Evolutionary conservation across 768 basidiomycete species (phyloP).

Genomic region (Amylocystis lapponica): DNA sequence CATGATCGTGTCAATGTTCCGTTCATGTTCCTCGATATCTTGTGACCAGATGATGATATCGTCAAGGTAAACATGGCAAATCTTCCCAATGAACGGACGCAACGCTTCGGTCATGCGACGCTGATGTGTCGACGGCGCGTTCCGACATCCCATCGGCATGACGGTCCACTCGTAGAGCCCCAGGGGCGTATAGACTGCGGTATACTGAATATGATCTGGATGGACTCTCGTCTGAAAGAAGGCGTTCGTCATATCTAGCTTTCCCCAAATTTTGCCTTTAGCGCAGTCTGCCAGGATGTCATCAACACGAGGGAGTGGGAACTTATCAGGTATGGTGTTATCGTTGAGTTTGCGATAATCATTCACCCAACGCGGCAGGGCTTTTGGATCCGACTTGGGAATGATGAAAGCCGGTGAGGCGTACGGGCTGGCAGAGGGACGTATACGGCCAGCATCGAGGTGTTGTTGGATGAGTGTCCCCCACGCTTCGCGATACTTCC

Average conservation of each 20-base stretch:
- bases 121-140: constrained; percentile 28
- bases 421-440: constrained; percentile 27
- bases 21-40: constrained; percentile 20
- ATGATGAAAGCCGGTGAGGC: constrained; percentile 3
- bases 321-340: constrained; percentile 12
- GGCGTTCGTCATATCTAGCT: constrained; percentile 12
- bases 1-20: constrained; percentile 18
- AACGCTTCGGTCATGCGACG: constrained; percentile 29
- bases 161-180: constrained; percentile 38
- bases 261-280: constrained; percentile 12
- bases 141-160: constrained; percentile 35
- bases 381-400: constrained; percentile 6
- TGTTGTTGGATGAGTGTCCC: constrained; percentile 14
- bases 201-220: constrained; percentile 24
- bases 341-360: constrained; percentile 13
- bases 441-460: constrained; percentile 40
- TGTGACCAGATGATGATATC: constrained; percentile 42
- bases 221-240: constrained; percentile 30
- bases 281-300: constrained; percentile 15
- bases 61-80: constrained; percentile 41
- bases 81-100: constrained; percentile 26
- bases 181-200: constrained; percentile 33
- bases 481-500: constrained; percentile 2
- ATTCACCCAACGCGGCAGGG: constrained; percentile 16
- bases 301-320: constrained; percentile 12